Percentiles rank a stretch among this genome's conserved stretches.
Evolutionary conservation across 495 filamentous ascomycete species (phyloP).

Genomic region (Aspergillus conjunctus): DNA sequence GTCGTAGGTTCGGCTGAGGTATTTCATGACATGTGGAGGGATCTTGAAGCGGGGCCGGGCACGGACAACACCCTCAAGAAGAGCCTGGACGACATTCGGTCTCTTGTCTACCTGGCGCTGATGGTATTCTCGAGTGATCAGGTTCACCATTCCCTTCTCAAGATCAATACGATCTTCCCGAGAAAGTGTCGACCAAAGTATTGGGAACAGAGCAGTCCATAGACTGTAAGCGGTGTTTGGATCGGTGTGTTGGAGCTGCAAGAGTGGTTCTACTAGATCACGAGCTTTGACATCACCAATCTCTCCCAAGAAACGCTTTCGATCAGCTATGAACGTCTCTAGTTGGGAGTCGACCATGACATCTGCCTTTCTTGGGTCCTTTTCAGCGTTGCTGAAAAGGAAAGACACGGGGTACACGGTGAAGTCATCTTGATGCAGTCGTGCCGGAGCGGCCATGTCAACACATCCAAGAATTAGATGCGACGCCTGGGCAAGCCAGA

Average conservation of each 20-base stretch:
- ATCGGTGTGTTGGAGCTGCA: slow-evolving; percentile 94
- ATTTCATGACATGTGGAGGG: slow-evolving; percentile 94
- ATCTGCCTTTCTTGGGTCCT: slow-evolving; percentile 70
- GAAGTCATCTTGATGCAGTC: slow-evolving; percentile 82
- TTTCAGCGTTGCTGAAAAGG: slow-evolving; percentile 62
- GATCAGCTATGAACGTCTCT: slow-evolving; percentile 74
- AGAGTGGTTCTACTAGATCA: slow-evolving; percentile 86
- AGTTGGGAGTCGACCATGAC: slow-evolving; percentile 78
- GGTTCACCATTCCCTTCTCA: slow-evolving; percentile 79
- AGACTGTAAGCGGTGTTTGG: slow-evolving; percentile 75
- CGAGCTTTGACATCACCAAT: slow-evolving; percentile 80
- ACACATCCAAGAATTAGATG: slow-evolving; percentile 88
- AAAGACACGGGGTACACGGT: slow-evolving; percentile 69
- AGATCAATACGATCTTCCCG: slow-evolving; percentile 90
- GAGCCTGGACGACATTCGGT: slow-evolving; percentile 89
- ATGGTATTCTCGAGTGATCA: slow-evolving; percentile 95
- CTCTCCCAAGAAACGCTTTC: slow-evolving; percentile 79
- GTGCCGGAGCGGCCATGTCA: slow-evolving; percentile 75
- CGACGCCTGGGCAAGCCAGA: slow-evolving; percentile 93
- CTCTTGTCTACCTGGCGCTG: slow-evolving; percentile 88
- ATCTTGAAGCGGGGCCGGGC: slow-evolving; percentile 84
- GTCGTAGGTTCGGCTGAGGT: slow-evolving; percentile 85
- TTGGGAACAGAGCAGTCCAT: slow-evolving; percentile 88
- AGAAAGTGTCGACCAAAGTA: slow-evolving; percentile 86
- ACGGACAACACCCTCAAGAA: slow-evolving; percentile 81